phyloP scores from a whole-genome alignment of 306 rosid species.

The Hippophae rhamnoides region DNA sequence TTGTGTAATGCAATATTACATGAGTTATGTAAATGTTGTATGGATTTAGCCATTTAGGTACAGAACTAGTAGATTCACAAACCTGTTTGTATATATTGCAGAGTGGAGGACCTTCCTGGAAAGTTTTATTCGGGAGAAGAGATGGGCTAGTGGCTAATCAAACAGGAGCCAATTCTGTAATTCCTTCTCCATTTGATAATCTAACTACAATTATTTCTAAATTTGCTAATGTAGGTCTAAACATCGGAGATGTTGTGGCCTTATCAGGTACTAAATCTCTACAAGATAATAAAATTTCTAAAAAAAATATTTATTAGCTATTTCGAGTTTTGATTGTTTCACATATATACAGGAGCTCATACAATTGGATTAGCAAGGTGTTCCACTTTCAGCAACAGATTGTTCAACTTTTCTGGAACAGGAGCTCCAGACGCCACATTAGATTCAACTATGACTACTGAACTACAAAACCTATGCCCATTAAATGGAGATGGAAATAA shows the following conservation, averaged over 20 bases:
- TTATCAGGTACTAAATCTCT: slow-evolving; percentile 43
- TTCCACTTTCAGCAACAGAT: slow-evolving; percentile 46
- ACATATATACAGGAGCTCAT: slow-evolving; percentile 52
- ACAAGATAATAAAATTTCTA: too few species aligned
- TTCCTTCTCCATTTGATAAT: slow-evolving; percentile 59
- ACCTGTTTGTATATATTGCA: slow-evolving; percentile 9
- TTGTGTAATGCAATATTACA: too few species aligned
- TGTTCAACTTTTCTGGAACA: slow-evolving; percentile 60
- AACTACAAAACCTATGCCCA: slow-evolving; percentile 64
- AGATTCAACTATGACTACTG: slow-evolving; percentile 35
- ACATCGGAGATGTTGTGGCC: slow-evolving; percentile 50
- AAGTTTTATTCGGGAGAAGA: slow-evolving; percentile 59
- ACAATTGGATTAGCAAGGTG: slow-evolving; percentile 74
- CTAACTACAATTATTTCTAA: slow-evolving; percentile 30
- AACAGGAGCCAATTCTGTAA: slow-evolving; percentile 29
- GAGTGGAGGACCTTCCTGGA: slow-evolving; percentile 84
- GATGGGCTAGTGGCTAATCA: slow-evolving; percentile 58
- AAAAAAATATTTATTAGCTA: too few species aligned
- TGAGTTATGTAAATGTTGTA: too few species aligned
- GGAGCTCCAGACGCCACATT: slow-evolving; percentile 52
- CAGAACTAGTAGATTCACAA: too few species aligned
- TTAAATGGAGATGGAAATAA: slow-evolving; percentile 48
- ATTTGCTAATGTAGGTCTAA: slow-evolving; percentile 46
- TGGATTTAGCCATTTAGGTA: too few species aligned
- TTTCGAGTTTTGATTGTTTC: not conserved